A percentile compares a stretch with the other conserved stretches of the same genome.
These are phyloP conservation scores for Fusarium veterinarium DNA, from an alignment of 2,329 filamentous ascomycete species.

Conservation along the genomic window DNA sequence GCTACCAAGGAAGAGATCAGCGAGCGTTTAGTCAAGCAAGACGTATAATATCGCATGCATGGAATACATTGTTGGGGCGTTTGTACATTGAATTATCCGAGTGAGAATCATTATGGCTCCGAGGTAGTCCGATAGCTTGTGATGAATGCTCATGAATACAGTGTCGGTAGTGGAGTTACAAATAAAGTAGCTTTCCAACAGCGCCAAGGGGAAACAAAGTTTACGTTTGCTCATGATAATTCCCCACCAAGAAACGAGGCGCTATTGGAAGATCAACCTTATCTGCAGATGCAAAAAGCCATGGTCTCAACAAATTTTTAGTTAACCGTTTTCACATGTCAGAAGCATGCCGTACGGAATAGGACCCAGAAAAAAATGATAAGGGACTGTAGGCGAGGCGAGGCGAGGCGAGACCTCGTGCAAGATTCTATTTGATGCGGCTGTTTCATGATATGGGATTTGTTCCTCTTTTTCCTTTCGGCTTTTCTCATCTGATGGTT, in stretches of 20 bases:
- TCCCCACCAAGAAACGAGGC: conserved; percentile 19
- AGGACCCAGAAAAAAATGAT: conserved; percentile 19
- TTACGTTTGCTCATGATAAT: neutral
- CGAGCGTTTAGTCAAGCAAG: neutral
- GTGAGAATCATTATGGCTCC: neutral
- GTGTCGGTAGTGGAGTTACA: neutral
- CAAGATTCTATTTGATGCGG: conserved; percentile 23
- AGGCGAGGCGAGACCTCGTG: conserved; percentile 20
- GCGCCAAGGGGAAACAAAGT: conserved; percentile 9
- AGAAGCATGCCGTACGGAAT: conserved; percentile 13
- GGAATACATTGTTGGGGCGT: conserved; percentile 18
- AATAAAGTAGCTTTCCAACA: neutral
- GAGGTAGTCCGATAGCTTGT: neutral
- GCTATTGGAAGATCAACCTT: conserved; percentile 40
- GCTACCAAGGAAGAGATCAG: neutral
- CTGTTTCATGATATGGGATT: conserved; percentile 12
- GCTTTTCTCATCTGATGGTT: neutral
- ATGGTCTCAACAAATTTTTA: conserved; percentile 37
- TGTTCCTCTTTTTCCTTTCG: neutral
- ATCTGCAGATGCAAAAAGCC: conserved; percentile 3
- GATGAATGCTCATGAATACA: neutral
- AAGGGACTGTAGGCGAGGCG: conserved; percentile 10
- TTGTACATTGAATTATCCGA: neutral
- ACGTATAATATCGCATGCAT: neutral
- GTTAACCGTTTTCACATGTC: conserved; percentile 43